Conservation (phyloP, 1,284 basidiomycete species). For the Blastosporella zonata region DNA sequence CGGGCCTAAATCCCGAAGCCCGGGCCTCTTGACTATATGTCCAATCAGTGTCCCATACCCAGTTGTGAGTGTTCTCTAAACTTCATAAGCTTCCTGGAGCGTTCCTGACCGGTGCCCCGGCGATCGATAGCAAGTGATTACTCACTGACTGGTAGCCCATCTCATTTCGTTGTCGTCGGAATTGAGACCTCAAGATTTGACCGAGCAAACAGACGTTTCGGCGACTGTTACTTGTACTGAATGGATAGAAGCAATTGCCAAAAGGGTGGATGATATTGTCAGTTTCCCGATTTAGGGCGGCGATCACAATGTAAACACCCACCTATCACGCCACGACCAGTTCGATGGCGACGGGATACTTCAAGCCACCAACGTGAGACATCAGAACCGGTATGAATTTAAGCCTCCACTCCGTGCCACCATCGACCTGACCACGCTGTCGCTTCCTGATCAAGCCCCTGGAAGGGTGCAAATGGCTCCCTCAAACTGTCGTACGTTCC, state of each 20-base stretch:
- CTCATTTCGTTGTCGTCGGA: background rate
- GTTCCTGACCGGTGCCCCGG: background rate
- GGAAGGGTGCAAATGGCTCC: conserved; percentile 12
- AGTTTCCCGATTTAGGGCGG: conserved; percentile 12
- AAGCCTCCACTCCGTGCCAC: conserved; percentile 11
- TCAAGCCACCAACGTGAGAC: conserved; percentile 10
- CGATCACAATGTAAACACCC: conserved; percentile 11
- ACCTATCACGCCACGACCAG: conserved; percentile 15
- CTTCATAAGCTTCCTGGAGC: background rate
- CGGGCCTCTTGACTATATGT: background rate
- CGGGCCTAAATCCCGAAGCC: background rate
- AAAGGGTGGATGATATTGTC: conserved; percentile 10
- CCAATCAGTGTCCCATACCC: background rate
- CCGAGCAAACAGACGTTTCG: conserved; percentile 1
- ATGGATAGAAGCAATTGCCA: conserved; percentile 1
- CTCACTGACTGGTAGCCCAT: background rate
- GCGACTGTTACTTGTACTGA: conserved; percentile 3
- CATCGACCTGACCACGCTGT: conserved; percentile 12
- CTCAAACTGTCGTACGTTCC: conserved; percentile 10
- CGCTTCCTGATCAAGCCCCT: conserved; percentile 16
- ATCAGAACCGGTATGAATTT: conserved; percentile 6
- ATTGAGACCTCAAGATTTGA: background rate
- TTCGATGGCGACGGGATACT: conserved; percentile 1
- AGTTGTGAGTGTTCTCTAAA: background rate
- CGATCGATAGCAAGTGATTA: background rate